These are phyloP conservation scores for Fragilariopsis cylindrus DNA, from an alignment of 108 stramenopile genomes.

Conservation along the genomic window DNA sequence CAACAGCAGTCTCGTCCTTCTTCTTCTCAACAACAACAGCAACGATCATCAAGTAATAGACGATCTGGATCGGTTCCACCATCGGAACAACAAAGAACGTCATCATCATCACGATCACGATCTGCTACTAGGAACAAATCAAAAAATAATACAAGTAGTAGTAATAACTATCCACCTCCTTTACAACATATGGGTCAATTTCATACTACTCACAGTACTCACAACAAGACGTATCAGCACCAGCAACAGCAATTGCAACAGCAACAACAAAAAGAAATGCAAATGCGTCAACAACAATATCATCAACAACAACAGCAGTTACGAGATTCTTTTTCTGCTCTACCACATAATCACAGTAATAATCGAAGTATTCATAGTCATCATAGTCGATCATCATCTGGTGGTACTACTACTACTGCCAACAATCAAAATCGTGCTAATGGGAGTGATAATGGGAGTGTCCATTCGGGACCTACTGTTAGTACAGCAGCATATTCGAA, in stretches of 20 bases:
- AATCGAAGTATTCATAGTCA: conserved; percentile 1
- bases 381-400: conserved; percentile 9
- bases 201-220: no score
- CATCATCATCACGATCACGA: no score
- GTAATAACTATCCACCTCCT: no score
- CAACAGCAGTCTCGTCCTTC: no score
- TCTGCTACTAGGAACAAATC: no score
- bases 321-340: background rate
- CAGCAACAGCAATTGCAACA: conserved; percentile 1
- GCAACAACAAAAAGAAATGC: background rate
- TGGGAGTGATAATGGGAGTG: conserved; percentile 3
- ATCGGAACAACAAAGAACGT: no score
- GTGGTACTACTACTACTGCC: background rate
- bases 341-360: conserved; percentile 2
- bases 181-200: no score
- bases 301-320: background rate
- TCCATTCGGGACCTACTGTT: conserved; percentile 7
- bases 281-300: background rate
- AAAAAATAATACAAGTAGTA: no score
- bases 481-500: background rate
- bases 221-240: background rate
- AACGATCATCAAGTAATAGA: no score
- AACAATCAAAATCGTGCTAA: conserved; percentile 10
- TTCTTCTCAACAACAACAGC: no score
- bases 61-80: no score